Conservation (phyloP, 805 yeast species). For the Suhomyces sp. region DNA sequence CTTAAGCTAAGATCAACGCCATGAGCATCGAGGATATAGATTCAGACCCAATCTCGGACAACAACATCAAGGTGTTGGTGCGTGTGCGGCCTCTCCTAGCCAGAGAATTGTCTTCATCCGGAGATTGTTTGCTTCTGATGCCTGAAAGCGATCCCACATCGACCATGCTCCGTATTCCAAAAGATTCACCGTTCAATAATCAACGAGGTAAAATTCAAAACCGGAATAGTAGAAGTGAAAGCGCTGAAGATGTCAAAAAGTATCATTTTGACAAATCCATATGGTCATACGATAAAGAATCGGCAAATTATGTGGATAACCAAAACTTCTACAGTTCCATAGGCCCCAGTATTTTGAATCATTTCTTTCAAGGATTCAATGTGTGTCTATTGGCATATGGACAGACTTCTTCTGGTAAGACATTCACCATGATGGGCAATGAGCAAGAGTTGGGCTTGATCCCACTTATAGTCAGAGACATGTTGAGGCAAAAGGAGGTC, state of each 20-base stretch:
- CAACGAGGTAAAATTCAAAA: background rate
- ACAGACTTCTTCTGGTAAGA: constrained; percentile 43
- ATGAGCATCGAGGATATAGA: background rate
- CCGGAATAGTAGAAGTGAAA: constrained; percentile 1
- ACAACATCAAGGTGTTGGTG: constrained; percentile 47
- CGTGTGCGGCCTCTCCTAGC: constrained; percentile 48
- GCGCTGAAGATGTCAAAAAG: constrained; percentile 21
- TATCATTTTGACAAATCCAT: constrained; percentile 54
- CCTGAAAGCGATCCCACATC: constrained; percentile 21
- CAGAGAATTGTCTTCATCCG: constrained; percentile 22
- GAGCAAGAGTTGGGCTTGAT: constrained; percentile 36
- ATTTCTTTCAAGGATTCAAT: constrained; percentile 39
- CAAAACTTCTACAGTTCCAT: constrained; percentile 46
- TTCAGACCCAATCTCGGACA: constrained; percentile 2
- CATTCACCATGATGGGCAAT: constrained; percentile 43
- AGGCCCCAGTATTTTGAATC: constrained; percentile 60
- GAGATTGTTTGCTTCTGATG: constrained; percentile 29
- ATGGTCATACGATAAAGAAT: constrained; percentile 41
- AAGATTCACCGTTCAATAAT: constrained; percentile 17
- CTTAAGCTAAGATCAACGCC: background rate
- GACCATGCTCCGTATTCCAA: constrained; percentile 20
- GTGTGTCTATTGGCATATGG: constrained; percentile 45
- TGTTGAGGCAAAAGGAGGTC: constrained; percentile 44
- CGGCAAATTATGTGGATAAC: constrained; percentile 47
- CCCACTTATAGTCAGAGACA: constrained; percentile 47